Evolutionary conservation across 805 yeast genomes (phyloP).

Genomic region (Candida orba): DNA sequence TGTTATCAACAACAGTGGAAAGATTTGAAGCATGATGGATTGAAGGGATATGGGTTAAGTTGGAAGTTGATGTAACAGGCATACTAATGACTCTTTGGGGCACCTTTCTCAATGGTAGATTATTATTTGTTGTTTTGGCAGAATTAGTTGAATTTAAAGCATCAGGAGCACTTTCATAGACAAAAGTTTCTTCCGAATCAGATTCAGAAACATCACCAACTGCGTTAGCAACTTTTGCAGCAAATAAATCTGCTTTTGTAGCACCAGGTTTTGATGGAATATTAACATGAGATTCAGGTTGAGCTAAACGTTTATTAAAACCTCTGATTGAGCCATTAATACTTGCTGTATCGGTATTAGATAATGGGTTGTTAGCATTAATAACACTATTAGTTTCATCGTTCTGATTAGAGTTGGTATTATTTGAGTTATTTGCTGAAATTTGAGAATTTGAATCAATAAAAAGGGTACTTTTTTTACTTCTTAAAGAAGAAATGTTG

Average conservation of each 20-base stretch:
- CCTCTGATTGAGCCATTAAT: conserved; percentile 22
- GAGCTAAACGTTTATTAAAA: conserved; percentile 13
- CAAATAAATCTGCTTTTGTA: conserved; percentile 86
- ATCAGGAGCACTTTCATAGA: conserved; percentile 54
- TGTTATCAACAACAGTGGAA: conserved; percentile 2
- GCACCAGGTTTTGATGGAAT: conserved; percentile 27
- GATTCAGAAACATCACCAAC: conserved; percentile 83
- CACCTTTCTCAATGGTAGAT: conserved; percentile 14
- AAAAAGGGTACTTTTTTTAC: conserved; percentile 30
- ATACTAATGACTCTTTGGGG: conserved; percentile 22
- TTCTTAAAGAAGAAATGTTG: conserved; percentile 25
- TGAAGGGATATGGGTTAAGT: not conserved
- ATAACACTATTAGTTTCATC: conserved; percentile 10
- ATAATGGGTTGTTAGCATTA: not conserved
- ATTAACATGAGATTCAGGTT: conserved; percentile 12
- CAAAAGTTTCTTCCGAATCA: conserved; percentile 92
- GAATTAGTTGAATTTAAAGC: conserved; percentile 14
- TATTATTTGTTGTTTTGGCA: conserved; percentile 8
- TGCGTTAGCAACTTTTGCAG: conserved; percentile 90
- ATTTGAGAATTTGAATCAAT: conserved; percentile 12
- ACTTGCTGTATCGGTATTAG: conserved; percentile 17
- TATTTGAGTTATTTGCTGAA: conserved; percentile 6
- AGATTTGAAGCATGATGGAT: not conserved
- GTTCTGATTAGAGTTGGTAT: conserved; percentile 4
- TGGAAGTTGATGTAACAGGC: conserved; percentile 16